Evolutionary conservation across 2,329 filamentous ascomycete species (phyloP).

Genomic region (Grosmannia serpens): DNA sequence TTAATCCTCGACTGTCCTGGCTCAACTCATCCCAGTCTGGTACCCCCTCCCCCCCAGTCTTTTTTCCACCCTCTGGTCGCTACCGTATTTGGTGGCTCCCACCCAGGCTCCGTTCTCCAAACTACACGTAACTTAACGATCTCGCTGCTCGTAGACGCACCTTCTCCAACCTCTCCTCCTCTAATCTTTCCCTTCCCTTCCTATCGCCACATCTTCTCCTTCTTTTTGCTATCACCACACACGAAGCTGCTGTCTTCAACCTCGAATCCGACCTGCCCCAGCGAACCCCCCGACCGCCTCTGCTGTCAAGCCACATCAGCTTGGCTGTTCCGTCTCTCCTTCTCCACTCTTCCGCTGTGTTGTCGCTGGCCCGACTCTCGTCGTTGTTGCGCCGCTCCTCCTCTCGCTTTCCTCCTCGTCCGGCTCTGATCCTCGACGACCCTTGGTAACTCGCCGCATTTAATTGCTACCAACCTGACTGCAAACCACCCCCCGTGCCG

Average conservation of each 20-base stretch:
- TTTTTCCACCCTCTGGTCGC: not conserved
- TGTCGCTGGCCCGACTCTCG: conserved; percentile 6
- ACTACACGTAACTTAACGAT: not conserved
- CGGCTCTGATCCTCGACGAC: not conserved
- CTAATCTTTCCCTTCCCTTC: not conserved
- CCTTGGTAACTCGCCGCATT: not conserved
- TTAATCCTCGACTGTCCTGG: not conserved
- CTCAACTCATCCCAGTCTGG: not conserved
- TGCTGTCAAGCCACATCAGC: not conserved
- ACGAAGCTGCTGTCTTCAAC: not conserved
- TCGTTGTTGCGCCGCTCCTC: conserved; percentile 1
- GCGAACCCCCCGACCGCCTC: not conserved
- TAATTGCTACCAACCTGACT: too few relatives aligned
- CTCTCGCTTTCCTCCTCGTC: not conserved
- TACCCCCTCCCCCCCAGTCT: not conserved
- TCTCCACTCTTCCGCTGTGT: not conserved
- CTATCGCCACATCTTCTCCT: not conserved
- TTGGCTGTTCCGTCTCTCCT: not conserved
- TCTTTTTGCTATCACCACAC: not conserved
- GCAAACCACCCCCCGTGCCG: too few relatives aligned
- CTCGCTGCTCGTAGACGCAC: not conserved
- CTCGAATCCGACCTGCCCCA: not conserved
- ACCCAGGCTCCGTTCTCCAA: not conserved
- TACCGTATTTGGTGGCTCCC: not conserved
- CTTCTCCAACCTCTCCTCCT: not conserved